Evolutionary conservation across 208 protist genomes (phyloP), one percentile per base, ranked within the genome.

Genomic region (Herpetomonas tarakana): DNA sequence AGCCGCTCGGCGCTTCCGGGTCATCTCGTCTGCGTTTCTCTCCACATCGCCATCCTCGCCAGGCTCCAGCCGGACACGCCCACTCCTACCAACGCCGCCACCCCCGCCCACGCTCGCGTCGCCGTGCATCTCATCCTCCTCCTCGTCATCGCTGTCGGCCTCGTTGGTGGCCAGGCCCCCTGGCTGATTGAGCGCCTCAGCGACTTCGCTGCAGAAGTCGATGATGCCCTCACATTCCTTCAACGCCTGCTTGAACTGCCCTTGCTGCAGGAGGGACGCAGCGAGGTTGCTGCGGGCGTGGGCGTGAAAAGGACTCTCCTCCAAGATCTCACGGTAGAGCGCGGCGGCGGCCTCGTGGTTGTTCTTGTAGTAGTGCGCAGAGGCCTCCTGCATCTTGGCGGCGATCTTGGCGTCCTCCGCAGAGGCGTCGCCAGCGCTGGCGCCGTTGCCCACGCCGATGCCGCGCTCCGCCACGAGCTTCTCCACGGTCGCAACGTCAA

Each of bases 121-220:
- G 1, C 16, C 30, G 21, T 25, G 18, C 7, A 16, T 16, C 47
- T 35, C 50, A 26, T 82, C 84, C 25, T 81, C 76, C n/a, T 88
- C 85, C 16, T 91, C 82, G 59, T 93, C 86, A 46, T 89, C 88
- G 58, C 82, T 86, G 58, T 95, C 89, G 26, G 67, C 62, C 26
- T 80, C 56, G 31, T 71, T 77, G 3, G 63, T 71, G 11, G 66
- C 53, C 29, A 86, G 73, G 18, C 71, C 84, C 12, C 80, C 86
- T 25, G 77, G 75, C 41, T 86, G 74, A 69, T 83, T 81, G 51
- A 97, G 65, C 18, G 92, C 88, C 14, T 81, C 68, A 0, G 92
- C 87, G 19, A 94, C 92, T 60, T 95, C 88, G 6, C 65, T 57
- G 61, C 89, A 97, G 38, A 86, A 83, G 7, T 71, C 28, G 22